Evolutionary conservation across 164 flowering plant species (phyloP).

Genomic region (Nymphaea colorata): DNA sequence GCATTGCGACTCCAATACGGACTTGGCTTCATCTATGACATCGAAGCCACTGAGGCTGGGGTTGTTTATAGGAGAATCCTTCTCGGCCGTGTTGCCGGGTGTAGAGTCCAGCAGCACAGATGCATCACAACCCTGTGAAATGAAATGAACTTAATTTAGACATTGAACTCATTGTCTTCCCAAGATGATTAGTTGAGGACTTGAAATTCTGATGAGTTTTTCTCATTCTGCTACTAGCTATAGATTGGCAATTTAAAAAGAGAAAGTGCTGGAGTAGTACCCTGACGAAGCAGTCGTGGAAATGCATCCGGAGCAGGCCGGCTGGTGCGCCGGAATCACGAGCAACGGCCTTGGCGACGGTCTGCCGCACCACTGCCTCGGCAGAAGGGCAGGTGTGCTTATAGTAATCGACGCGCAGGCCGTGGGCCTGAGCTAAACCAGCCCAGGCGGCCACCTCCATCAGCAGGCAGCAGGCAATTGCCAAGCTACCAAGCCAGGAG

Average conservation of each 20-base stretch:
- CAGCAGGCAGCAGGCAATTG: no score
- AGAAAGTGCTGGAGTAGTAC: not conserved
- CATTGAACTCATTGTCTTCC: no score
- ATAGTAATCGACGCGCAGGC: not conserved
- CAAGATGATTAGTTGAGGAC: no score
- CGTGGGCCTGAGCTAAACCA: no score
- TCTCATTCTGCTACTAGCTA: not conserved
- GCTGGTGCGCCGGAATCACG: not conserved
- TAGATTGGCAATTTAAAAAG: not conserved
- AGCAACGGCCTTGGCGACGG: not conserved
- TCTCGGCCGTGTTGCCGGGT: not conserved
- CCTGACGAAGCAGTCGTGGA: not conserved
- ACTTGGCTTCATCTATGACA: constrained; percentile 5
- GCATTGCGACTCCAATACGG: constrained; percentile 4
- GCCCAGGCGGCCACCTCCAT: no score
- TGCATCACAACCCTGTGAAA: constrained; percentile 10
- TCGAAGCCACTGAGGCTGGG: constrained; percentile 11
- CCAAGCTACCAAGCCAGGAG: no score
- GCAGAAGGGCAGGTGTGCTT: not conserved
- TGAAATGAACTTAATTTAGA: no score
- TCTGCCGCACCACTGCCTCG: not conserved
- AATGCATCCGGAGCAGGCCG: not conserved
- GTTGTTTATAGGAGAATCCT: not conserved
- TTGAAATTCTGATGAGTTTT: not conserved
- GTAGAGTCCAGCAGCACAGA: constrained; percentile 9